Percentiles rank a stretch among this genome's conserved stretches.
Evolutionary conservation across 768 basidiomycete genomes (phyloP).

Genomic region (Gloeostereum incarnatum): DNA sequence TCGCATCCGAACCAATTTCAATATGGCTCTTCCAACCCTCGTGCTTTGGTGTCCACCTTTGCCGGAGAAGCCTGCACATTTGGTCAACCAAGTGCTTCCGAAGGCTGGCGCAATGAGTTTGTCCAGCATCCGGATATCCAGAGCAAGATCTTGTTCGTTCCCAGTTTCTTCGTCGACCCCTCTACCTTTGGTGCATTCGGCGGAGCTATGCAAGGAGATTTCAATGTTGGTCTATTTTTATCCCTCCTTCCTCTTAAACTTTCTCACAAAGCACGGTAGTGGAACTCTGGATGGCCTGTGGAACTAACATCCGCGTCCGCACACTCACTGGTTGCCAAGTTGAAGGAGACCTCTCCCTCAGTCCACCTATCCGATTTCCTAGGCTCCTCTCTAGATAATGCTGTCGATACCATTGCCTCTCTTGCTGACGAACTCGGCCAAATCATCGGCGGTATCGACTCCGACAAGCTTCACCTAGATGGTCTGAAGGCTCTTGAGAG

Average conservation of each 20-base stretch:
- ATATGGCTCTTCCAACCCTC: constrained; percentile 24
- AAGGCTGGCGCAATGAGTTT: constrained; percentile 54
- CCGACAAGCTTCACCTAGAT: constrained; percentile 47
- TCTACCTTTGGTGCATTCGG: constrained; percentile 33
- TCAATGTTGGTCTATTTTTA: constrained; percentile 36
- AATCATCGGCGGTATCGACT: constrained; percentile 36
- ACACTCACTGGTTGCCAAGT: too few relatives aligned
- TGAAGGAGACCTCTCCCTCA: constrained; percentile 17
- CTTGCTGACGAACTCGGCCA: constrained; percentile 16
- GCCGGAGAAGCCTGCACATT: constrained; percentile 62
- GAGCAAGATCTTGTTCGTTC: constrained; percentile 52
- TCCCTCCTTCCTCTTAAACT: constrained; percentile 2
- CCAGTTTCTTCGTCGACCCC: constrained; percentile 60
- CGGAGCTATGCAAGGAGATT: constrained; percentile 46
- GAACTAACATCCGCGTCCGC: constrained; percentile 38
- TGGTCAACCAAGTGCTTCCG: constrained; percentile 38
- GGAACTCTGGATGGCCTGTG: constrained; percentile 77
- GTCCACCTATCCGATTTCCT: constrained; percentile 7
- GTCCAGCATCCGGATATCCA: constrained; percentile 32
- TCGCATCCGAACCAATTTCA: constrained; percentile 52
- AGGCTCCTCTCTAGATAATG: constrained; percentile 1
- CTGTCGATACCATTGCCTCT: constrained; percentile 4
- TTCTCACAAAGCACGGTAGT: constrained; percentile 28
- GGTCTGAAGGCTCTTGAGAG: constrained; percentile 26
- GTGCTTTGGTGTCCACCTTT: constrained; percentile 61